Conservation (phyloP, 2,329 filamentous ascomycete genomes). For the Phialemonium atrogriseum region DNA sequence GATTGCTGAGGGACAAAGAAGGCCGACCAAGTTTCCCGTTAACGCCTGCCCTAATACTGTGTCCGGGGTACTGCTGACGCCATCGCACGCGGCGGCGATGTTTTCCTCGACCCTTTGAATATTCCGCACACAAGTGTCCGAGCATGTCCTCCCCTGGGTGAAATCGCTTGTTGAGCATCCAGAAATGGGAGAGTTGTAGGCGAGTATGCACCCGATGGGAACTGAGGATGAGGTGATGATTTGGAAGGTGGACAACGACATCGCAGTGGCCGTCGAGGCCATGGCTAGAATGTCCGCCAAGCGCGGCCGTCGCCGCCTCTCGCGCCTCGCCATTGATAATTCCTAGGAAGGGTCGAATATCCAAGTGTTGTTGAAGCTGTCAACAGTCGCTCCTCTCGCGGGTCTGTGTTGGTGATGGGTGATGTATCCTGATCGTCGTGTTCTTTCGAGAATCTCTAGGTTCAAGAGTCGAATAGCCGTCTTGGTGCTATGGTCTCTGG, state of each 20-base stretch:
- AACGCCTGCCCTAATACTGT: slow-evolving; percentile 29
- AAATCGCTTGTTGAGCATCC: slow-evolving; percentile 30
- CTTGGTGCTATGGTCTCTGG: too few relatives aligned
- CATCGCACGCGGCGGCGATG: slow-evolving; percentile 61
- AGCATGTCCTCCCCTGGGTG: slow-evolving; percentile 24
- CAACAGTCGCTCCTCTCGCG: too few relatives aligned
- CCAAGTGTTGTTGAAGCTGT: too few relatives aligned
- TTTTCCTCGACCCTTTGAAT: slow-evolving; percentile 74
- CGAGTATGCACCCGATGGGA: slow-evolving; percentile 28
- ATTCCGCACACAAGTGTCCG: slow-evolving; percentile 29
- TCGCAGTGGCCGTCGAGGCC: slow-evolving; percentile 17
- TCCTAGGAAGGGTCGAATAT: too few relatives aligned
- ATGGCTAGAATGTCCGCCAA: slow-evolving; percentile 10
- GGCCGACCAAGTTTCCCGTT: slow-evolving; percentile 24
- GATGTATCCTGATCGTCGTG: too few relatives aligned
- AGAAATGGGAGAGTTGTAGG: slow-evolving; percentile 32
- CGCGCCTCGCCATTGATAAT: slow-evolving; percentile 4
- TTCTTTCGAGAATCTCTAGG: too few relatives aligned
- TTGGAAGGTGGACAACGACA: slow-evolving; percentile 31
- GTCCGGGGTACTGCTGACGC: slow-evolving; percentile 46
- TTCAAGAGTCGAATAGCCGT: too few relatives aligned
- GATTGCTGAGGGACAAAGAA: slow-evolving; percentile 22
- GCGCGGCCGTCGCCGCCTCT: slow-evolving; percentile 5
- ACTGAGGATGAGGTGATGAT: slow-evolving; percentile 27
- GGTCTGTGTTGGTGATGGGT: too few relatives aligned